Evolutionary conservation across 495 filamentous ascomycete genomes (phyloP), one percentile per base, ranked within the genome.

Genomic region (Penicillium paradoxum): DNA sequence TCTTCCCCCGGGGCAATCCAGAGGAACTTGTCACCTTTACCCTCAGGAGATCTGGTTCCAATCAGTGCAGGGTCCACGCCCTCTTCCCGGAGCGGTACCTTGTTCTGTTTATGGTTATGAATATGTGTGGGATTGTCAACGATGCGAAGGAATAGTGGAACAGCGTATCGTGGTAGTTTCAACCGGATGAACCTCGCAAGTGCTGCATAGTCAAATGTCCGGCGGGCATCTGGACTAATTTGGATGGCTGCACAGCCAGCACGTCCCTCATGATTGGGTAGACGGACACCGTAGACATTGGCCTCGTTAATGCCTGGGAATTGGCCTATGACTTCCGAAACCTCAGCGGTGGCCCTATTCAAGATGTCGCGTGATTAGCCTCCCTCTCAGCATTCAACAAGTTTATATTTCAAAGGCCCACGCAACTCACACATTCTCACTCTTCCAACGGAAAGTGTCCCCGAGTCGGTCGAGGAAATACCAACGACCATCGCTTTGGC

Each of bases 91-190:
- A 91, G 73, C 1, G 83, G 82, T 6, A 84, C 80, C 68, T 91
- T 93, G 63, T 88, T 86, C 72, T 91, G 87, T 71, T 93, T 93
- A 63, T 91, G 84, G 65, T 90, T 91, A 63, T 93, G 86, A 52
- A 84, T 90, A 18, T 84, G 79, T 29, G 76, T 78, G 33, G 80
- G 72, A 41, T 72, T 75, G 37, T 73, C 61, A 4, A 86, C 79
- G 19, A 90, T 62, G 0, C 89, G 73, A 22, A 91, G 56, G 64
- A 93, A 92, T 3, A 90, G 62, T 4, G 88, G 88, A 0, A 91
- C 87, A 0, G 88, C 88, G 69, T 91, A 91, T 45, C 75, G 75
- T 1, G 88, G 88, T 21, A 92, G 69, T 39, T 80, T 72, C 14
- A 72, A 65, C 0, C 83, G 73, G 4, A 76, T 71, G 55, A 68